phyloP scores from a whole-genome alignment of 2,329 filamentous ascomycete genomes.

The Penicillium hordei region DNA sequence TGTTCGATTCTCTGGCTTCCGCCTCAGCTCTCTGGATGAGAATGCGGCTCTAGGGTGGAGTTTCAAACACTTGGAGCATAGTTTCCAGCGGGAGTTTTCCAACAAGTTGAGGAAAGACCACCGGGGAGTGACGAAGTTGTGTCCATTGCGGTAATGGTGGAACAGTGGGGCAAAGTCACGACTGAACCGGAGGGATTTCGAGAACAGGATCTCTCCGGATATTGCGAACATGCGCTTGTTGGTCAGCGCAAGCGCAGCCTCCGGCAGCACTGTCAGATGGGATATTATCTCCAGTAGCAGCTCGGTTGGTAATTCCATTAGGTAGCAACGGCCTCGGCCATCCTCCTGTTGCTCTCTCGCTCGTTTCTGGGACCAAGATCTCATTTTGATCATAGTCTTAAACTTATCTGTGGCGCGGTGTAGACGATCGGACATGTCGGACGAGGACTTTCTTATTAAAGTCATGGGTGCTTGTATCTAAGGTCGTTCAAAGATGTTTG shows the following conservation, averaged over 20 bases:
- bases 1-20: slow-evolving; percentile 33
- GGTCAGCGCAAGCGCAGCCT: slow-evolving; percentile 40
- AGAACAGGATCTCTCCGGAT: slow-evolving; percentile 31
- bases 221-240: slow-evolving; percentile 40
- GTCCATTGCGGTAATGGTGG: slow-evolving; percentile 40
- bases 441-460: slow-evolving; percentile 14
- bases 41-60: slow-evolving; percentile 40
- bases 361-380: slow-evolving; percentile 25
- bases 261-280: slow-evolving; percentile 35
- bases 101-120: slow-evolving; percentile 41
- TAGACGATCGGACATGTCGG: slow-evolving; percentile 32
- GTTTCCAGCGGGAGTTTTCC: slow-evolving; percentile 37
- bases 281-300: slow-evolving; percentile 40
- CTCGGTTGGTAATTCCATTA: slow-evolving; percentile 42
- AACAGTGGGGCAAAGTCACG: slow-evolving; percentile 43
- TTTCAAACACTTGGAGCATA: slow-evolving; percentile 41
- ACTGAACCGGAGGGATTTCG: slow-evolving; percentile 37
- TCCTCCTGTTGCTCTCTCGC: slow-evolving; percentile 17
- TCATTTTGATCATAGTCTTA: slow-evolving; percentile 32
- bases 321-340: slow-evolving; percentile 27
- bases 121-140: slow-evolving; percentile 37
- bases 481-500: slow-evolving; percentile 1
- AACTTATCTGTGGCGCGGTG: slow-evolving; percentile 33
- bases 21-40: slow-evolving; percentile 34
- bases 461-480: slow-evolving; percentile 16